A percentile compares a stretch with the other conserved stretches of the same genome.
These are phyloP conservation scores for Dimocarpus longan DNA, from an alignment of 345 rosid genomes.

Conservation along the genomic window DNA sequence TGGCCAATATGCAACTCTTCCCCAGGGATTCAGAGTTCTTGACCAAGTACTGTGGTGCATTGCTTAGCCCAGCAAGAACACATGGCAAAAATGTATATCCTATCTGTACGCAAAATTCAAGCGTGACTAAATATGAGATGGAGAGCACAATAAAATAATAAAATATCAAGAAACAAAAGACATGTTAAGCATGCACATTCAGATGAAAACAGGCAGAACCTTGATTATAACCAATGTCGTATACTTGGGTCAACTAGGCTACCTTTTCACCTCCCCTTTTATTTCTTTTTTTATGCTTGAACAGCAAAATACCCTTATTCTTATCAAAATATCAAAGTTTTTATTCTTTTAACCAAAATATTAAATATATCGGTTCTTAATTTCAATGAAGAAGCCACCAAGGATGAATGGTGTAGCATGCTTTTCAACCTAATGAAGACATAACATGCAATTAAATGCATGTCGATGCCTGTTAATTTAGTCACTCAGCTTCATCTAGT, in stretches of 20 bases:
- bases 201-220: neutral
- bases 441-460: too few species aligned
- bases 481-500: neutral
- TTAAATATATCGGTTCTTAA: too few species aligned
- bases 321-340: neutral
- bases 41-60: constrained; percentile 53
- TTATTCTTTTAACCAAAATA: too few species aligned
- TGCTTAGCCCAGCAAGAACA: constrained; percentile 63
- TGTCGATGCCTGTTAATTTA: neutral
- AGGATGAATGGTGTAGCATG: too few species aligned
- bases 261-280: neutral
- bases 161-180: constrained; percentile 3
- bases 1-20: constrained; percentile 40
- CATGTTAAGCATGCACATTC: neutral
- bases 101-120: constrained; percentile 32
- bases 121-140: neutral
- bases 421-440: too few species aligned
- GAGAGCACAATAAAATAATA: neutral
- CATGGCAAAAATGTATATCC: constrained; percentile 67
- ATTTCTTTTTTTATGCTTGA: neutral
- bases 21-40: constrained; percentile 32
- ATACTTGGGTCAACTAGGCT: neutral
- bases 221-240: neutral
- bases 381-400: too few species aligned
- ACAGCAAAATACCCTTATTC: neutral